Base-by-base conservation (phyloP, 2,329 filamentous ascomycete species). In the Corinectria fuckeliana region DNA sequence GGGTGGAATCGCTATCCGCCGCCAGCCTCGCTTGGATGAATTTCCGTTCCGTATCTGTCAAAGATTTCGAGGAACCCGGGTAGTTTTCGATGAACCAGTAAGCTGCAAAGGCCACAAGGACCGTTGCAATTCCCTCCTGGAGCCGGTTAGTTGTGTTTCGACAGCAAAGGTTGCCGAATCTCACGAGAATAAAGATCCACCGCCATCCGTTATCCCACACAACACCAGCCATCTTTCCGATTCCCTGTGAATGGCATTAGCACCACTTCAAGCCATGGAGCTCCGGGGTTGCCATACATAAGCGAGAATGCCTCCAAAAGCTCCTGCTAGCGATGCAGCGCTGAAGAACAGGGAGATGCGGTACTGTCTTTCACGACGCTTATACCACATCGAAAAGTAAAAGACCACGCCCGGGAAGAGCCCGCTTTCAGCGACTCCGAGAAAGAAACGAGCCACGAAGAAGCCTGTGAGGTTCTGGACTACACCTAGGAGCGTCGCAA, bases 61-160 rank as follows among this genome's bases (percentile, higher is more conserved):
- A 76, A 62, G 89, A 89, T 2, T 77, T 78, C 3, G 87, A 84
- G 0, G 81, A 88, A 30, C 80, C 77, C 0, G 87, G 87, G 56
- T 88, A 89, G 72, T 91, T 88, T 52, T 88, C 81, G n/a, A 91
- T 84, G 71, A 90, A 87, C 71, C 80, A 85, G 72, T 85, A 84
- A 9, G 82, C 76, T 7, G 71, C 71, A 11, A 81, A 54, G 0
- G 83, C 78, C 0, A 87, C 78, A 0, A 85, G 39, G 0, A 86
- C 80, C 0, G 84, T 87, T 1, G 78, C 79, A 3, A 86, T 79
- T 2, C 85, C 85, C 66, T 88, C 85, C 78, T 80, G 14, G 4
- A 10, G 1, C 1, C 3, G 4, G 23, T 61, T 10, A 67, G 50
- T 5, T 3, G 1, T 1, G 7, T 5, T 13, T 23, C 2, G 2